Evolutionary conservation across 2,329 filamentous ascomycete species (phyloP), one percentile per base, ranked within the genome.

Genomic region (Penicillium vulpinum): DNA sequence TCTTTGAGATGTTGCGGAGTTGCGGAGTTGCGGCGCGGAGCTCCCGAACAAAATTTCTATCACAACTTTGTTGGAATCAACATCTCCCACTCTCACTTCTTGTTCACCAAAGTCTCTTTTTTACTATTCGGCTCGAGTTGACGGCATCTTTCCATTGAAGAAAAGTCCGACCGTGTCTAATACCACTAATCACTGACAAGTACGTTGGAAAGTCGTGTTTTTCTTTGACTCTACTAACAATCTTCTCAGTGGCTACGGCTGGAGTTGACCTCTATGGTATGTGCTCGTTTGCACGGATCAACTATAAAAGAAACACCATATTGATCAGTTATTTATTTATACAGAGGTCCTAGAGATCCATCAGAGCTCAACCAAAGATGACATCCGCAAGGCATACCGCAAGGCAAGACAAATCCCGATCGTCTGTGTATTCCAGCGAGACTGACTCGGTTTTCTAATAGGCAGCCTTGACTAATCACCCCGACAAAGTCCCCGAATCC

Each of bases 351-450:
- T 97, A 60, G 89, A 86, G 58, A 84, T 97, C 67, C 80, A 87
- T 51, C 88, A 83, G 73, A 79, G 79, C 60, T 90, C 92, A 51
- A 87, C 82, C 60, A 88, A 88, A 69, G 85, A 88, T 54, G 90
- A 96, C 69, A 89, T 97, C 77, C 95, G 94, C 76, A 96, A 96
- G 78, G 92, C 92, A 60, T 97, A 97, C 79, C 89, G 93, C 78
- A 97, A 96, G 85, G 92, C 92, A 67, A 67, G 78, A 54, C 41
- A 22, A 10, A 31, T 2, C 18, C n/a, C 38, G 18, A 55, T 26
- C 40, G 18, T 21, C 22, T 35, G 16, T 6, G 24, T n/a, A 21
- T 43, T 22, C 28, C 24, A 47, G 13, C 29, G 22, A 53, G 26
- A 45, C 59, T 62, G 24, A 64, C 54, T 18, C 29, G 39, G 33